These are phyloP conservation scores for Paramecium bursaria DNA, from an alignment of 73 alveolate genomes.

Conservation along the genomic window DNA sequence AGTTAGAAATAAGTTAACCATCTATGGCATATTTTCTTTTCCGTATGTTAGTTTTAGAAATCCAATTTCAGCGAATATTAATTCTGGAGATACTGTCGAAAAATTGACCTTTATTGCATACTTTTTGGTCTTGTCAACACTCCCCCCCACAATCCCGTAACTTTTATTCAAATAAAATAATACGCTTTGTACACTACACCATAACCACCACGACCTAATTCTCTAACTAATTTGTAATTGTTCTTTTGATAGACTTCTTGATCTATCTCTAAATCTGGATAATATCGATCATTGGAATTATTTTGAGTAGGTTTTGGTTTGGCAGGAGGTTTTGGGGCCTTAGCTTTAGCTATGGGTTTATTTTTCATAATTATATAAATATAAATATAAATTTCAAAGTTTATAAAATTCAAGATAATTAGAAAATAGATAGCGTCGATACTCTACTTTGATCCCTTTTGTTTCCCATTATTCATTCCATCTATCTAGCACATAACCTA, in stretches of 20 bases:
- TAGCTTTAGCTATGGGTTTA: too few species aligned
- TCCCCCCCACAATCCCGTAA: too few species aligned
- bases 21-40: constrained; percentile 62
- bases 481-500: constrained; percentile 58
- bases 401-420: constrained; percentile 51
- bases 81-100: constrained; percentile 69
- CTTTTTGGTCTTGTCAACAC: constrained; percentile 49
- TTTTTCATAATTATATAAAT: too few species aligned
- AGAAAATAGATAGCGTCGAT: neutral
- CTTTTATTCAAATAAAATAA: too few species aligned
- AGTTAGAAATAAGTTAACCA: constrained; percentile 59
- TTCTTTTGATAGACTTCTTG: constrained; percentile 46
- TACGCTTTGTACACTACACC: constrained; percentile 72
- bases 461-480: constrained; percentile 51
- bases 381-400: neutral
- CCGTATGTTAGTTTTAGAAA: constrained; percentile 59
- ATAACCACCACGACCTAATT: constrained; percentile 71
- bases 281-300: constrained; percentile 60
- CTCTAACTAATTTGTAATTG: constrained; percentile 62
- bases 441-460: constrained; percentile 33
- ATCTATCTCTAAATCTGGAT: constrained; percentile 28
- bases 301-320: too few species aligned
- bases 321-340: too few species aligned
- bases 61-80: constrained; percentile 69
- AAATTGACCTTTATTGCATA: constrained; percentile 69